Evolutionary conservation across 2,329 filamentous ascomycete species (phyloP).

Genomic region (Scytalidium lignicola): DNA sequence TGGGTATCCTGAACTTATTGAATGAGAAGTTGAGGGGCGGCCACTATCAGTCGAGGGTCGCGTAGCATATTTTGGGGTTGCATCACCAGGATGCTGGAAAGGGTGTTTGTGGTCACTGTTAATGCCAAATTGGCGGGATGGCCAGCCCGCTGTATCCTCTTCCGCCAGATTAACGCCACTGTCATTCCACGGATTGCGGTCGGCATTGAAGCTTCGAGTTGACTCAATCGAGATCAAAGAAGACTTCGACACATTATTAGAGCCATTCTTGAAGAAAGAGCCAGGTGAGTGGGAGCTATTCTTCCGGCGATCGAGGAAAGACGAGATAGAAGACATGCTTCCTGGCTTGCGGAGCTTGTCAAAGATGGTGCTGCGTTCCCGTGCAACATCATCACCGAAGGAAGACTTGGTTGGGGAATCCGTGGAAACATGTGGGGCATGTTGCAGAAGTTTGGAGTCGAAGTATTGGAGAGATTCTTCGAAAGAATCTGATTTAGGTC

Average conservation of each 20-base stretch:
- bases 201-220: conserved; percentile 81
- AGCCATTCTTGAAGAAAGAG: conserved; percentile 88
- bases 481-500: conserved; percentile 98
- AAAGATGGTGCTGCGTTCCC: conserved; percentile 78
- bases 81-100: conserved; percentile 69
- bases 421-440: conserved; percentile 74
- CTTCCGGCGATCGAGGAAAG: conserved; percentile 94
- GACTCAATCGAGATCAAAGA: conserved; percentile 96
- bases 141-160: conserved; percentile 65
- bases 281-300: conserved; percentile 81
- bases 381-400: conserved; percentile 75
- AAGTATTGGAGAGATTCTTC: conserved; percentile 97
- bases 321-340: conserved; percentile 89
- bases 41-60: conserved; percentile 87
- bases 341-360: conserved; percentile 92
- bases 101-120: conserved; percentile 60
- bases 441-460: conserved; percentile 92
- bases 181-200: conserved; percentile 97
- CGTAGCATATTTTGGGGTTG: conserved; percentile 76
- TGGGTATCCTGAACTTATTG: conserved; percentile 93
- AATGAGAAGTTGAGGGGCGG: conserved; percentile 90
- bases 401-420: conserved; percentile 85
- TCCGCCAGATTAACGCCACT: conserved; percentile 92
- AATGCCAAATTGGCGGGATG: conserved; percentile 58
- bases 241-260: conserved; percentile 85